Evolutionary conservation across 108 stramenopile species (phyloP).

Genomic region (Chaetoceros tenuissimus): DNA sequence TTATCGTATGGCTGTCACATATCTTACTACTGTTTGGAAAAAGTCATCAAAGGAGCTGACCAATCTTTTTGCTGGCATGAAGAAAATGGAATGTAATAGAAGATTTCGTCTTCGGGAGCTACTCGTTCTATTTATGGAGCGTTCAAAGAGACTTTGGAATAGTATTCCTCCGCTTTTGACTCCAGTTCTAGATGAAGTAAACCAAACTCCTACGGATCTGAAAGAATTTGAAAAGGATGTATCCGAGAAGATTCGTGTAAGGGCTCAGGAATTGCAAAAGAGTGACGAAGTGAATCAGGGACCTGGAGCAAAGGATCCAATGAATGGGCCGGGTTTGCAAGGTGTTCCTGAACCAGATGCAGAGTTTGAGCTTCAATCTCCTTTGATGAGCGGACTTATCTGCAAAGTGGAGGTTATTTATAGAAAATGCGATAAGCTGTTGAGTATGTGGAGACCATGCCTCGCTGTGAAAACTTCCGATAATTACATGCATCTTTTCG

Average conservation of each 20-base stretch:
- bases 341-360: slow-evolving; percentile 25
- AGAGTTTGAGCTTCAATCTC: slow-evolving; percentile 47
- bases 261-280: slow-evolving; percentile 39
- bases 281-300: slow-evolving; percentile 27
- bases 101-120: slow-evolving; percentile 53
- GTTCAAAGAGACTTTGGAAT: slow-evolving; percentile 58
- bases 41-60: slow-evolving; percentile 54
- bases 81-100: slow-evolving; percentile 53
- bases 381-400: slow-evolving; percentile 54
- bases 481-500: slow-evolving; percentile 67
- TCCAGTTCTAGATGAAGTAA: slow-evolving; percentile 50
- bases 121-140: slow-evolving; percentile 51
- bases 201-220: slow-evolving; percentile 49
- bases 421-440: slow-evolving; percentile 39
- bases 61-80: slow-evolving; percentile 52
- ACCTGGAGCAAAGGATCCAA: slow-evolving; percentile 15
- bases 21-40: slow-evolving; percentile 62
- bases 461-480: slow-evolving; percentile 67
- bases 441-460: slow-evolving; percentile 45
- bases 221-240: slow-evolving; percentile 51
- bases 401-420: slow-evolving; percentile 64
- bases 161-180: slow-evolving; percentile 41
- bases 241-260: slow-evolving; percentile 37
- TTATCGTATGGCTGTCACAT: slow-evolving; percentile 69
- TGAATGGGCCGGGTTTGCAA: too few species aligned